Evolutionary conservation across 805 yeast genomes (phyloP).

Genomic region (Saitoella complicata): DNA sequence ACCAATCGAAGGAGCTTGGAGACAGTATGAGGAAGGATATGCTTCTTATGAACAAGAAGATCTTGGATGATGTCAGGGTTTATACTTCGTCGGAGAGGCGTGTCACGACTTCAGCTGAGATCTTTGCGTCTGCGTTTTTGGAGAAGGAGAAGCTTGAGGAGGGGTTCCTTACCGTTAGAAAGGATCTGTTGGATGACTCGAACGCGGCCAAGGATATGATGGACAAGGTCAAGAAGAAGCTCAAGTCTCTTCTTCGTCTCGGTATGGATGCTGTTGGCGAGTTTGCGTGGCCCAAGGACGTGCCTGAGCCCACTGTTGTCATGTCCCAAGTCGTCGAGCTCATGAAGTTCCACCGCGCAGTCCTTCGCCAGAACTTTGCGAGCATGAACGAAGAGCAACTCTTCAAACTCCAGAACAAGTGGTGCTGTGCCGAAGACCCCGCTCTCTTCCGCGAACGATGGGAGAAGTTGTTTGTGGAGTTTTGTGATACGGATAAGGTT

Average conservation of each 20-base stretch:
- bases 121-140: constrained; percentile 65
- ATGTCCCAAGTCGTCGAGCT: constrained; percentile 86
- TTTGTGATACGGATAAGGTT: constrained; percentile 81
- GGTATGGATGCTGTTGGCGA: constrained; percentile 96
- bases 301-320: constrained; percentile 94
- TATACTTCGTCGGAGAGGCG: constrained; percentile 89
- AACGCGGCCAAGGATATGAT: constrained; percentile 95
- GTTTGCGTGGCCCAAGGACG: constrained; percentile 96
- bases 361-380: constrained; percentile 67
- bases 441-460: constrained; percentile 81
- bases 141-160: constrained; percentile 58
- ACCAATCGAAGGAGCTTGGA: constrained; percentile 89
- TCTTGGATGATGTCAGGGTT: constrained; percentile 69
- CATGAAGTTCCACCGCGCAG: constrained; percentile 76
- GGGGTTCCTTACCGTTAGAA: constrained; percentile 64
- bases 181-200: constrained; percentile 85
- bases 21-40: constrained; percentile 90
- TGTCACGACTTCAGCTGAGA: constrained; percentile 80
- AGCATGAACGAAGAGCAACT: constrained; percentile 35
- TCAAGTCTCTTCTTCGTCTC: constrained; percentile 83
- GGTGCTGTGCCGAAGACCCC: constrained; percentile 98
- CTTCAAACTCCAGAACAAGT: constrained; percentile 48
- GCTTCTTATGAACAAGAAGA: constrained; percentile 66
- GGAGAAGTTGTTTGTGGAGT: constrained; percentile 91
- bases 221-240: constrained; percentile 94